Percentiles rank a stretch among this genome's conserved stretches.
Conservation (phyloP, 805 yeast genomes). For the Priceomyces fermenticarens region DNA sequence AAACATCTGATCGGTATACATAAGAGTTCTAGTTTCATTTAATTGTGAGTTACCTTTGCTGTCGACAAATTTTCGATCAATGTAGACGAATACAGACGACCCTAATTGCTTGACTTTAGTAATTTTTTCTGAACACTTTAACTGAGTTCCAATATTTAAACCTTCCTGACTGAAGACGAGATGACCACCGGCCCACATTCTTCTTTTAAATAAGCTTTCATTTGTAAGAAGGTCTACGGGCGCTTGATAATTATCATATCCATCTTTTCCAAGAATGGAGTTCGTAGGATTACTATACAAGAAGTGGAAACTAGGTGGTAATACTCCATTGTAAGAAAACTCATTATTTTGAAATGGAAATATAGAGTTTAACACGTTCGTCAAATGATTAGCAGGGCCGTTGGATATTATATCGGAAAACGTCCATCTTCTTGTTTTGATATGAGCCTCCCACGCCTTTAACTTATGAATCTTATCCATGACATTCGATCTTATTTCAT, state of each 20-base stretch:
- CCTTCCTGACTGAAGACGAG: conserved; percentile 35
- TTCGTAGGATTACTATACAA: conserved; percentile 63
- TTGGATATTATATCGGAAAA: conserved; percentile 18
- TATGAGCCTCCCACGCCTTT: conserved; percentile 16
- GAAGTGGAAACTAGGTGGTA: conserved; percentile 60
- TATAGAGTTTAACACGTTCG: conserved; percentile 11
- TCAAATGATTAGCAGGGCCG: conserved; percentile 18
- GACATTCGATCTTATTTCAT: background rate
- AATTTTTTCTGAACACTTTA: conserved; percentile 54
- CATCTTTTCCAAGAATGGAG: conserved; percentile 57
- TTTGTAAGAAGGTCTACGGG: conserved; percentile 36
- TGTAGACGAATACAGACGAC: conserved; percentile 48
- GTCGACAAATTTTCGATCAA: conserved; percentile 46
- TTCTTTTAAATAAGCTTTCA: conserved; percentile 41
- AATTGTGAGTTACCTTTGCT: conserved; percentile 22
- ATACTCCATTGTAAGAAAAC: background rate
- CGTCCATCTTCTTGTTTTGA: conserved; percentile 16
- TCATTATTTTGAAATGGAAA: conserved; percentile 5
- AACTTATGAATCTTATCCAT: conserved; percentile 2
- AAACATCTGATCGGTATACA: conserved; percentile 47
- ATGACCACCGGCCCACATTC: conserved; percentile 82
- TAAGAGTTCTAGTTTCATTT: conserved; percentile 55
- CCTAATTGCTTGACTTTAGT: conserved; percentile 33
- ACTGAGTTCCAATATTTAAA: conserved; percentile 31
- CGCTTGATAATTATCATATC: conserved; percentile 77